Base-by-base conservation (phyloP, 257 asterid genomes). In the Ballota nigra region DNA sequence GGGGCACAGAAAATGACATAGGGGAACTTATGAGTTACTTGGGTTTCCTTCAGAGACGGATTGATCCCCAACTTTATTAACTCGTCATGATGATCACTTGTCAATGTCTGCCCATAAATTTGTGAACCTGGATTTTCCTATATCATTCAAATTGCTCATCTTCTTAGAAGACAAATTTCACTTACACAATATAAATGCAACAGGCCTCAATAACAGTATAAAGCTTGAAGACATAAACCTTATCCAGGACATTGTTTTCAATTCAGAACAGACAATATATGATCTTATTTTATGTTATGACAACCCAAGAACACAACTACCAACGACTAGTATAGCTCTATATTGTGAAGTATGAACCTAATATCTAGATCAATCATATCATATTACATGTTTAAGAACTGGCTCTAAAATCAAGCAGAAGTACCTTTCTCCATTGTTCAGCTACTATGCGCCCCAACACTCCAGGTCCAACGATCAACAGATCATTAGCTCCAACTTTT, bases 401-500 rank as follows among this genome's bases (percentile, higher is more conserved):
- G 55, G 31, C 31, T 55, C 28, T 19, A 69, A 43, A 60, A 28
- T 31, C n/a, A 62, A 66, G 61, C 68, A 57, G 7, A 69, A 55
- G n/a, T 87, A 93, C 99, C 96, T 89, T 77, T 78, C 88, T 80
- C 99, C 98, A 94, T 83, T 87, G 84, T 76, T 89, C 89, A 68
- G 99, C 98, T 56, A 94, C 95, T 47, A 89, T 78, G 43, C 97
- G 97, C 40, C 99, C 99, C 55, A 94, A 82, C 77, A 94, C 98
- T 52, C 99, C 99, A 2, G 99, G 98, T 70, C 99, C 99, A 73
- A 94, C 89, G 38, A 94, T 92, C 86, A 94, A 78, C 82, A 94
- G 83, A 71, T 94, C 98, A 77, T 74, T 76, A 70, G 86, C 86
- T 79, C 97, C 98, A 70, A 89, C 70, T 8, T 61, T 53, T 63